Evolutionary conservation across 2,329 filamentous ascomycete species (phyloP).

Genomic region (Grosmannia serpens): DNA sequence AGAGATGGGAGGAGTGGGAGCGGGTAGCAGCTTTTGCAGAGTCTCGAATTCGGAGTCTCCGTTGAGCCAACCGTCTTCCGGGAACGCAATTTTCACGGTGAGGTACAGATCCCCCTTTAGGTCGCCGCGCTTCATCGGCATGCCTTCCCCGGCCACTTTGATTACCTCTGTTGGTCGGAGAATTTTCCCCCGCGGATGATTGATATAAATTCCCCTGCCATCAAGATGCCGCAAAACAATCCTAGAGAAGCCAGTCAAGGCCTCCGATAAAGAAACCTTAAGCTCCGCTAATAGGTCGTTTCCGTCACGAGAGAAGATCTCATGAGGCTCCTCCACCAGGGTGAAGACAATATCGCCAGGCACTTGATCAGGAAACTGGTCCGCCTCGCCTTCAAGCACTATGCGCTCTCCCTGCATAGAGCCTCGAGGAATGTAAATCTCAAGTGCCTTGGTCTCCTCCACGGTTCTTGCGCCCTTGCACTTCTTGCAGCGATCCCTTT

Average conservation of each 20-base stretch:
- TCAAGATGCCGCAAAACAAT: constrained; percentile 89
- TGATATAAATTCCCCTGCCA: constrained; percentile 75
- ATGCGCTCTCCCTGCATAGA: constrained; percentile 82
- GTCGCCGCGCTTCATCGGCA: constrained; percentile 85
- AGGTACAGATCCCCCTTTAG: constrained; percentile 78
- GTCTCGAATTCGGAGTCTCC: constrained; percentile 59
- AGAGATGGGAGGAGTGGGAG: constrained; percentile 46
- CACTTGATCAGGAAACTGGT: constrained; percentile 78
- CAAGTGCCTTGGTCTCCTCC: constrained; percentile 84
- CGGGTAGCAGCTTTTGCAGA: constrained; percentile 65
- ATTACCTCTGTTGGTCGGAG: constrained; percentile 74
- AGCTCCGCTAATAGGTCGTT: constrained; percentile 75
- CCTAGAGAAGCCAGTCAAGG: constrained; percentile 78
- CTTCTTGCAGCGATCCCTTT: constrained; percentile 97
- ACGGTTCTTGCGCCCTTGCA: constrained; percentile 88
- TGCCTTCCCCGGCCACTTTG: constrained; percentile 81
- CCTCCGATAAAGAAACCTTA: constrained; percentile 70
- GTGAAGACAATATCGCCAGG: constrained; percentile 92
- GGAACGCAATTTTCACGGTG: constrained; percentile 76
- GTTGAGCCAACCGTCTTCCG: constrained; percentile 71
- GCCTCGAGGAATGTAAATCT: constrained; percentile 90
- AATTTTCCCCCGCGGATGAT: constrained; percentile 70
- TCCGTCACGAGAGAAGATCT: constrained; percentile 70
- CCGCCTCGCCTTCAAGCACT: constrained; percentile 82
- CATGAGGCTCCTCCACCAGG: constrained; percentile 70